These are phyloP conservation scores for Phalaenopsis equestris DNA, from an alignment of 106 monocot genomes.

Conservation along the genomic window DNA sequence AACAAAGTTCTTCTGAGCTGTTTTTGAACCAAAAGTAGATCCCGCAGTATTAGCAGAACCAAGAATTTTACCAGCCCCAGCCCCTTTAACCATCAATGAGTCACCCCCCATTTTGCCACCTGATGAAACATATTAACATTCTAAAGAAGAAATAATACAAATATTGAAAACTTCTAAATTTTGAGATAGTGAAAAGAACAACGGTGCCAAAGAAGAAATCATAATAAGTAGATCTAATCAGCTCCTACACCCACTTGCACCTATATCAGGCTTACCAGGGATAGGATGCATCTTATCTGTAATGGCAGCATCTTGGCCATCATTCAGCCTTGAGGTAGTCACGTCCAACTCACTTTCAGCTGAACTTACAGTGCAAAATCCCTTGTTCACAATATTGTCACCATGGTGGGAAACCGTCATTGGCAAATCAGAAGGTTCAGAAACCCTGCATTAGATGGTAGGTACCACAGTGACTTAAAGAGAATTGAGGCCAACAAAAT, in stretches of 20 bases:
- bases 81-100: neutral
- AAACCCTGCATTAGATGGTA: conserved; percentile 47
- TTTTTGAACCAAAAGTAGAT: conserved; percentile 15
- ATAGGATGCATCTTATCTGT: neutral
- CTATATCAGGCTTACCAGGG: neutral
- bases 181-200: neutral
- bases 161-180: neutral
- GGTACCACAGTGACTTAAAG: neutral
- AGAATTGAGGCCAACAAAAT: neutral
- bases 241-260: conserved; percentile 13
- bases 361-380: neutral
- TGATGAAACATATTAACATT: neutral
- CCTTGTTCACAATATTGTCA: conserved; percentile 17
- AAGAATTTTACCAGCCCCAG: neutral
- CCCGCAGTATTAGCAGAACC: neutral
- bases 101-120: conserved; percentile 2
- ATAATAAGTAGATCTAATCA: neutral
- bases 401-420: conserved; percentile 9
- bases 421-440: conserved; percentile 48
- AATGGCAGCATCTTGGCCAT: conserved; percentile 8
- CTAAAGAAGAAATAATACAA: neutral
- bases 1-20: conserved; percentile 10
- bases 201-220: neutral
- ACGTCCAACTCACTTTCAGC: conserved; percentile 9
- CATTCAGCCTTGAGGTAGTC: conserved; percentile 15